phyloP scores from a whole-genome alignment of 306 rosid genomes.

The Rubus parviflorus region DNA sequence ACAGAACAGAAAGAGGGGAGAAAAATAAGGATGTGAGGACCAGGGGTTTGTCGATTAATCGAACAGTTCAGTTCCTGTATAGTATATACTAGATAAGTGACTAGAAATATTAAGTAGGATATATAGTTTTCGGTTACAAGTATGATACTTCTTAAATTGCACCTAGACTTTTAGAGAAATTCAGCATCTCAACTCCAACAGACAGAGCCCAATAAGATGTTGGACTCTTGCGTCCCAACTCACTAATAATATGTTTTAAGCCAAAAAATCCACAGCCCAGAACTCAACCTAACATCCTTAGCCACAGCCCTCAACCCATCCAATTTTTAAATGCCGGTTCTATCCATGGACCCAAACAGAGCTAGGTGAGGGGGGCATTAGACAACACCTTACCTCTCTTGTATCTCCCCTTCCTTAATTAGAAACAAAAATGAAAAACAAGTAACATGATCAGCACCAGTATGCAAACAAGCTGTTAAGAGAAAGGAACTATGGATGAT shows the following conservation, averaged over 20 bases:
- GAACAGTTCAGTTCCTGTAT: background rate
- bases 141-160: background rate
- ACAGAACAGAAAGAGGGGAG: no score
- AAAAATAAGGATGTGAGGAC: background rate
- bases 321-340: background rate
- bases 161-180: background rate
- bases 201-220: background rate
- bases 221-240: background rate
- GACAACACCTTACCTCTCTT: no score
- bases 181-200: background rate
- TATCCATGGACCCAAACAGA: background rate
- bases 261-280: background rate
- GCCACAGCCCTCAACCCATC: background rate
- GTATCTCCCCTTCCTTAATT: background rate
- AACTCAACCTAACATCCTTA: no score
- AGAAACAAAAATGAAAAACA: background rate
- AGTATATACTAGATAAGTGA: no score
- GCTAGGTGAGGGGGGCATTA: background rate
- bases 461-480: background rate
- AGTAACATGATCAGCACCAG: background rate
- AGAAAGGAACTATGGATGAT: background rate
- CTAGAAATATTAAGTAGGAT: background rate
- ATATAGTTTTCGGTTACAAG: background rate
- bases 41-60: background rate
- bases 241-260: background rate